Evolutionary conservation across 23 red algal species (phyloP).

Genomic region (Gracilaria gracilis): DNA sequence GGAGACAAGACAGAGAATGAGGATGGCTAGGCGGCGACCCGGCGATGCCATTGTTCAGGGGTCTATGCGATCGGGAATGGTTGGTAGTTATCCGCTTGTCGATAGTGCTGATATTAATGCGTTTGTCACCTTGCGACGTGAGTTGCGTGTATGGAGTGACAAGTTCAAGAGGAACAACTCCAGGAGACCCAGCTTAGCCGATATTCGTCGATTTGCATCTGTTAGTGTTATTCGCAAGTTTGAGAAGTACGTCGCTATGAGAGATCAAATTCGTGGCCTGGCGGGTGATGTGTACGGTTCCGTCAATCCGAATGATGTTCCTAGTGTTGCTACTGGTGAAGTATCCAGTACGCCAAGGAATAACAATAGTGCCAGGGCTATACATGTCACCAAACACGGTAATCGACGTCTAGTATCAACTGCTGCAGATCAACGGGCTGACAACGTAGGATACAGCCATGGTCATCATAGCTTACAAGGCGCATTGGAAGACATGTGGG

Average conservation of each 20-base stretch:
- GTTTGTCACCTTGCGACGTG: slow-evolving; percentile 84
- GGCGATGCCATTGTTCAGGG: slow-evolving; percentile 58
- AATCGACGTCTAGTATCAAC: slow-evolving; percentile 34
- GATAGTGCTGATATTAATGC: slow-evolving; percentile 82
- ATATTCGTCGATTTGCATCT: slow-evolving; percentile 78
- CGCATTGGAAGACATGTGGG: slow-evolving; percentile 49
- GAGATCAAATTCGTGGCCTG: slow-evolving; percentile 85
- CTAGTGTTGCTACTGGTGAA: slow-evolving; percentile 54
- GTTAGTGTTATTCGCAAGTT: slow-evolving; percentile 82
- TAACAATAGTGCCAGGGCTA: slow-evolving; percentile 28
- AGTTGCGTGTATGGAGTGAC: slow-evolving; percentile 87
- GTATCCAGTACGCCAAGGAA: slow-evolving; percentile 39
- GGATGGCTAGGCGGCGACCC: slow-evolving; percentile 73
- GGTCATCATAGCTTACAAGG: slow-evolving; percentile 35
- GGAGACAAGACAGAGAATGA: slow-evolving; percentile 66
- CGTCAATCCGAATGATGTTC: slow-evolving; percentile 64
- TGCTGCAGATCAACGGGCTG: background rate
- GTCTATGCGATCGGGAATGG: background rate
- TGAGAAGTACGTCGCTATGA: slow-evolving; percentile 85
- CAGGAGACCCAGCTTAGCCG: slow-evolving; percentile 82
- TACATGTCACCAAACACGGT: slow-evolving; percentile 46
- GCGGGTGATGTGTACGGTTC: slow-evolving; percentile 90
- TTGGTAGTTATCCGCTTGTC: slow-evolving; percentile 53
- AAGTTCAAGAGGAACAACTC: slow-evolving; percentile 59
- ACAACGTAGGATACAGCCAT: slow-evolving; percentile 33